These are phyloP conservation scores for Funneliformis mosseae DNA, from an alignment of 192 early-diverging fungal genomes.

Conservation along the genomic window DNA sequence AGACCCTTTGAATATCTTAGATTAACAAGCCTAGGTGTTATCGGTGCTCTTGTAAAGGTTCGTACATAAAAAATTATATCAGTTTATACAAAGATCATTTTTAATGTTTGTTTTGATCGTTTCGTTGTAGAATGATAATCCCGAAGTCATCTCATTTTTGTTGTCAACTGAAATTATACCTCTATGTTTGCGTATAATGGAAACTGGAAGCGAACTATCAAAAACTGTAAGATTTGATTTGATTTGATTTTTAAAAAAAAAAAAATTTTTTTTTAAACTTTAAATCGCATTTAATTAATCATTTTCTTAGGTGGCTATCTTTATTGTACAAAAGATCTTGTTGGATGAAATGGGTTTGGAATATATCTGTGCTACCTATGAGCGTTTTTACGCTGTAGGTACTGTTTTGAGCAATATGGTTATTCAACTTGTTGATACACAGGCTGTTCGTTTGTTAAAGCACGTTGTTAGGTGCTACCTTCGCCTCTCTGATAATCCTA, in stretches of 20 bases:
- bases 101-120: constrained; percentile 1
- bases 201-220: constrained; percentile 93
- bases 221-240: constrained; percentile 68
- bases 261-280: background rate
- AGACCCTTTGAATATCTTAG: constrained; percentile 96
- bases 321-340: constrained; percentile 97
- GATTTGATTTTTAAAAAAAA: constrained; percentile 23
- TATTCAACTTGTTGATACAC: constrained; percentile 82
- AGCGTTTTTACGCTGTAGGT: constrained; percentile 93
- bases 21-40: constrained; percentile 91
- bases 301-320: constrained; percentile 78
- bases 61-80: background rate
- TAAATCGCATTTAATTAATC: background rate
- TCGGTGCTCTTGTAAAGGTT: constrained; percentile 96
- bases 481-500: constrained; percentile 89
- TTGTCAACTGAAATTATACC: constrained; percentile 97
- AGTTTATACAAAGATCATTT: background rate
- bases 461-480: constrained; percentile 93
- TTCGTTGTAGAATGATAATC: constrained; percentile 79
- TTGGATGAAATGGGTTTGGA: constrained; percentile 89
- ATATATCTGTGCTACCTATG: constrained; percentile 89
- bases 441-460: constrained; percentile 86
- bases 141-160: constrained; percentile 94
- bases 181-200: constrained; percentile 98
- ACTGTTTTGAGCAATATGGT: constrained; percentile 95